These are phyloP conservation scores for Heliocybe sulcata DNA, from an alignment of 1,284 basidiomycete species.

Conservation along the genomic window DNA sequence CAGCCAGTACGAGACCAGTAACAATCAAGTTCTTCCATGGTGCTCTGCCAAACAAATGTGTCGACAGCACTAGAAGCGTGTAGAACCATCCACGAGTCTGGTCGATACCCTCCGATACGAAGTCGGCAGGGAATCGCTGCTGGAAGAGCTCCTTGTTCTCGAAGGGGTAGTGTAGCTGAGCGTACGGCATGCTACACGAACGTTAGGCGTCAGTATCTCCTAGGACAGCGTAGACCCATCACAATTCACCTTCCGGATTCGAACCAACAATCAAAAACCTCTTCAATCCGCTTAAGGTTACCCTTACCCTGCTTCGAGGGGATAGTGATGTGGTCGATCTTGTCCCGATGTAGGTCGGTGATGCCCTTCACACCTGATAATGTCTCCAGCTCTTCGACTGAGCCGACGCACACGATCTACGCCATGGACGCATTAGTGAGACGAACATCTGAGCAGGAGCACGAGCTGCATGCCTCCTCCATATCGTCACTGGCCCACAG, in stretches of 20 bases:
- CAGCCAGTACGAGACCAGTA: slow-evolving; percentile 92
- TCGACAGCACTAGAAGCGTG: slow-evolving; percentile 92
- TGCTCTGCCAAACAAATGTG: slow-evolving; percentile 88
- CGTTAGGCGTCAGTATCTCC: background rate
- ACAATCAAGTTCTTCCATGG: slow-evolving; percentile 99
- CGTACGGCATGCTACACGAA: slow-evolving; percentile 88
- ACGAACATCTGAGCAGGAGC: background rate
- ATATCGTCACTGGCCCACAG: slow-evolving; percentile 94
- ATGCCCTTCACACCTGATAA: slow-evolving; percentile 85
- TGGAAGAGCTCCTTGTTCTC: slow-evolving; percentile 91
- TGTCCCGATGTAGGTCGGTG: slow-evolving; percentile 92
- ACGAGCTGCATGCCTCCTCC: slow-evolving; percentile 58
- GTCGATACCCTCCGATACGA: slow-evolving; percentile 96
- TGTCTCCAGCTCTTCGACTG: slow-evolving; percentile 83
- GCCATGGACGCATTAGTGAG: background rate
- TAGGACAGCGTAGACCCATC: slow-evolving; percentile 6
- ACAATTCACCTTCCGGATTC: slow-evolving; percentile 86
- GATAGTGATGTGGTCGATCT: slow-evolving; percentile 94
- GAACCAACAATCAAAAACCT: slow-evolving; percentile 99
- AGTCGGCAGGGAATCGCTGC: slow-evolving; percentile 91
- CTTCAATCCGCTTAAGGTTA: slow-evolving; percentile 81
- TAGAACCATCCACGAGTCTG: slow-evolving; percentile 99
- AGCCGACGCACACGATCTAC: slow-evolving; percentile 83
- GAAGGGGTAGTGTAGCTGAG: slow-evolving; percentile 96
- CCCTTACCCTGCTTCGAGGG: slow-evolving; percentile 92